Evolutionary conservation across 2,329 filamentous ascomycete genomes (phyloP).

Genomic region (Graphiopsis chlorocephala): DNA sequence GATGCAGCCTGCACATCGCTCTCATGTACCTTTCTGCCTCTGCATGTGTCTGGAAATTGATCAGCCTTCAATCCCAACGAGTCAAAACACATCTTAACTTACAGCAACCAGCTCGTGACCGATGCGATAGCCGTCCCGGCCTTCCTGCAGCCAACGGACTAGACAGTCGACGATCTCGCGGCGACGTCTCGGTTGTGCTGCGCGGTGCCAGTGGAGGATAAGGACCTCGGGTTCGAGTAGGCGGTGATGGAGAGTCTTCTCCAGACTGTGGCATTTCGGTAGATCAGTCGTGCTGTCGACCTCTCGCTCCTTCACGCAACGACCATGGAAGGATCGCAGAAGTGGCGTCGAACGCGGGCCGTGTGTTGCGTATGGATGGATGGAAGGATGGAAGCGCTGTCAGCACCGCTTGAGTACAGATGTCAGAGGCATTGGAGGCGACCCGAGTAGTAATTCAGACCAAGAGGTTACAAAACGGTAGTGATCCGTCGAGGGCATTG

Average conservation of each 20-base stretch:
- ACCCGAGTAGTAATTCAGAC: background rate
- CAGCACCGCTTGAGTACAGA: background rate
- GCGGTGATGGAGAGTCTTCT: slow-evolving; percentile 18
- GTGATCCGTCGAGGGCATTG: background rate
- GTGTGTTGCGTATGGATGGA: background rate
- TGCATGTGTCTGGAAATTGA: slow-evolving; percentile 31
- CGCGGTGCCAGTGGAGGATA: slow-evolving; percentile 34
- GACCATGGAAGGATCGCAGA: slow-evolving; percentile 1
- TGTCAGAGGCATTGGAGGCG: slow-evolving; percentile 10
- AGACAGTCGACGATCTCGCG: slow-evolving; percentile 27
- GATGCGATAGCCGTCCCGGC: slow-evolving; percentile 48
- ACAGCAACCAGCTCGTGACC: slow-evolving; percentile 55
- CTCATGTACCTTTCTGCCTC: slow-evolving; percentile 33
- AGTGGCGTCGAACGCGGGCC: slow-evolving; percentile 8
- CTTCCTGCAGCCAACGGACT: slow-evolving; percentile 21
- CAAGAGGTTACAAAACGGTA: background rate
- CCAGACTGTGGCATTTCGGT: slow-evolving; percentile 21
- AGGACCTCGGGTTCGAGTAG: slow-evolving; percentile 28
- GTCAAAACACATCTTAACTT: slow-evolving; percentile 29
- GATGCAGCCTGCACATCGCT: slow-evolving; percentile 3
- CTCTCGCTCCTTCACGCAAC: slow-evolving; percentile 12
- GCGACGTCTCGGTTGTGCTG: slow-evolving; percentile 12
- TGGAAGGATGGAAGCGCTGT: background rate
- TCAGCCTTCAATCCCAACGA: background rate
- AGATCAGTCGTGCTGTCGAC: background rate